phyloP scores from a whole-genome alignment of 306 rosid species.

The Pueraria montana region DNA sequence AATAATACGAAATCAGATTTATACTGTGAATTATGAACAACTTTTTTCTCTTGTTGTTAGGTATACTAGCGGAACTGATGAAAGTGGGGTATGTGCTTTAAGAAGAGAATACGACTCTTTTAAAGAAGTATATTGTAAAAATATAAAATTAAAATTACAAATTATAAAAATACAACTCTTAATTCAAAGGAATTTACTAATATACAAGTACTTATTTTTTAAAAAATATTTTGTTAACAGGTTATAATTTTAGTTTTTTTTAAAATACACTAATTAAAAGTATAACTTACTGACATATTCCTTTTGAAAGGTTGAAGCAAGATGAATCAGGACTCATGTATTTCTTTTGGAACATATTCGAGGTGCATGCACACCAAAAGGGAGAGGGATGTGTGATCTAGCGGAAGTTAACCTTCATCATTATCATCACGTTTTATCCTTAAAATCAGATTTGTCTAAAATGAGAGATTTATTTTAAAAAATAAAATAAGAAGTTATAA shows the following conservation, averaged over 20 bases:
- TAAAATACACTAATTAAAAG: too few species aligned
- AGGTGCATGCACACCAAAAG: background rate
- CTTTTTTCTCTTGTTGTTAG: background rate
- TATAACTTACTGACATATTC: too few species aligned
- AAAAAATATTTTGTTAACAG: too few species aligned
- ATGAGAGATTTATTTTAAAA: background rate
- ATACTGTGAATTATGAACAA: background rate
- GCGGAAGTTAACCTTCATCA: background rate
- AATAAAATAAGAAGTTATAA: too few species aligned
- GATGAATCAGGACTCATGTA: background rate
- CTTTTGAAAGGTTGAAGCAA: background rate
- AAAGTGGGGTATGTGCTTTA: slow-evolving; percentile 1
- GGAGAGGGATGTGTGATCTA: background rate
- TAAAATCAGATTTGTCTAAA: background rate
- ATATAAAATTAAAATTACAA: background rate
- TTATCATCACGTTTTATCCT: background rate
- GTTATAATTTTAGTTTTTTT: too few species aligned
- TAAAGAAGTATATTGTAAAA: background rate
- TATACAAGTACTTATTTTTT: too few species aligned
- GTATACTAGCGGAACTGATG: slow-evolving; percentile 20
- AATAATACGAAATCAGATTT: background rate
- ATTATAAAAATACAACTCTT: background rate
- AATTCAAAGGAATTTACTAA: too few species aligned
- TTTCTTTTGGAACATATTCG: background rate
- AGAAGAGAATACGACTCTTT: background rate